Base-by-base conservation (phyloP, 306 rosid genomes). In the Prunus salicina region DNA sequence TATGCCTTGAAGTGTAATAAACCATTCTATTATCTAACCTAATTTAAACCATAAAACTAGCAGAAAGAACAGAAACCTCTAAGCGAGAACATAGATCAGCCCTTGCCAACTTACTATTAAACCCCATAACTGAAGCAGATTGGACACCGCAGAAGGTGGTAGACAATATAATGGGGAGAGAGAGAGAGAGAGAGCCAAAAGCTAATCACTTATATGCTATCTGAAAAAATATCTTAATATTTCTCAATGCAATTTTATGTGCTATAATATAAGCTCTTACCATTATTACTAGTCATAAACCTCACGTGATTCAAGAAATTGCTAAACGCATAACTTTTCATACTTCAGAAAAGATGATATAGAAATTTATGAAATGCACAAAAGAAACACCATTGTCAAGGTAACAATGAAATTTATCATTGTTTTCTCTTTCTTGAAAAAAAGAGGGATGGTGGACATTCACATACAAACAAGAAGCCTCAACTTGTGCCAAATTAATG, bases 361-460 rank as follows among this genome's bases (percentile, higher is more conserved):
- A 19, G 20, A 64, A 65, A 65, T 65, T 65, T 65, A 65, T 32
- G 30, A 56, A 56, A 56, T 38, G 60, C 66, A 34, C 52, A 56
- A 55, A 55, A 46, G 52, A 56, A 20, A 38, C 8, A 55, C 30
- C 66, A 56, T 34, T 38, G 8, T 71, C 32, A 53, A 71, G 50
- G 53, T n/a, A 27, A 19, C 22, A 72, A 20, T 20, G 20, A 15
- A 71, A 24, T 38, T 6, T 34, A 56, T 38, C n/a, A 32, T 71
- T 38, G 12, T 38, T 38, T 38, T 38, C 43, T 38, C 9, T 38
- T 38, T 38, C 43, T 34, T 64, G 20, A 22, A 19, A 6, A 53
- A 12, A 69, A 49, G 14, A 62, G 5, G 20, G 43, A 27, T 27
- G 73, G 45, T 30, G 63, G 16, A 70, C 43, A 38, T 2, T 66